A percentile compares a stretch with the other conserved stretches of the same genome.
Conservation (phyloP, 1,139 yeast species). For the Pichia sp. region DNA sequence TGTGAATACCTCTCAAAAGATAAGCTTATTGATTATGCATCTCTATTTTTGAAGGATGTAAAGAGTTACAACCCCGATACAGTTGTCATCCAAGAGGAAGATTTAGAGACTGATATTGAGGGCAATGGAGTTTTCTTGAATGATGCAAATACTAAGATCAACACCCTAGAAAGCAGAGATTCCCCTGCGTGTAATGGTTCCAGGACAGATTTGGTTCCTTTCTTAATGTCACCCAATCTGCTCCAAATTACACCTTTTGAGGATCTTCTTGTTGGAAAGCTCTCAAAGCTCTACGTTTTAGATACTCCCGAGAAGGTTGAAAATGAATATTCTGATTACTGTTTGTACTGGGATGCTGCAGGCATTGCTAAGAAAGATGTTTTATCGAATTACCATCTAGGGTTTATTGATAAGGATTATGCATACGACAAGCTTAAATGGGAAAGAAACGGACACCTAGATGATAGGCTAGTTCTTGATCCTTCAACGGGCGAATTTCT, state of each 20-base stretch:
- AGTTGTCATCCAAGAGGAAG: no score
- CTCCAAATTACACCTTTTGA: conserved; percentile 10
- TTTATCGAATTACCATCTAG: conserved; percentile 5
- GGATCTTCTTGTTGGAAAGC: conserved; percentile 2
- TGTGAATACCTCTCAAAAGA: neutral
- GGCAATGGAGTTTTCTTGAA: neutral
- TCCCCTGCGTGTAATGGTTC: no score
- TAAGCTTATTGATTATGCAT: neutral
- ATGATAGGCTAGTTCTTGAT: no score
- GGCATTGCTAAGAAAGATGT: conserved; percentile 1
- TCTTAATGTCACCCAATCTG: conserved; percentile 6
- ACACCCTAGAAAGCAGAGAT: no score
- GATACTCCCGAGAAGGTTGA: conserved; percentile 4
- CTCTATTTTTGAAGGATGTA: no score
- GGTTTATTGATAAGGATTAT: conserved; percentile 7
- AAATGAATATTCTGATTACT: conserved; percentile 1
- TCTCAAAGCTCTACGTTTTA: conserved; percentile 5
- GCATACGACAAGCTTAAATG: conserved; percentile 3
- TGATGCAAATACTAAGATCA: neutral
- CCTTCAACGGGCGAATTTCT: no score
- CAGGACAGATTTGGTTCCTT: no score
- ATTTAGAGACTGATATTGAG: neutral
- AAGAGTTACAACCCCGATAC: no score
- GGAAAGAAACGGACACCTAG: no score
- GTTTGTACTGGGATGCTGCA: conserved; percentile 1